Conservation (phyloP, 441 rosid species). For the Jatropha podagrica region DNA sequence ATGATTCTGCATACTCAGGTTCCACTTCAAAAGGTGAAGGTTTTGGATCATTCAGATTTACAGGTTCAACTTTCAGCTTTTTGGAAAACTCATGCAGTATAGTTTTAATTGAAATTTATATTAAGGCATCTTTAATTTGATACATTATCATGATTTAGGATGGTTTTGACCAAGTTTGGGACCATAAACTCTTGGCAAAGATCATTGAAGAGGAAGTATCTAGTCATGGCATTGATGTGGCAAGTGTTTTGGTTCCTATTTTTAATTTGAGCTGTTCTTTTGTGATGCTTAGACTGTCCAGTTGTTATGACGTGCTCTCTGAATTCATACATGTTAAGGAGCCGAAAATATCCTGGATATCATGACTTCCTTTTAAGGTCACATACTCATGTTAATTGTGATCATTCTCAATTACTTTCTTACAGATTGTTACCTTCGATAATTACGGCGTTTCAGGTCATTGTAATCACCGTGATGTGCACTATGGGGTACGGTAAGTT, state of each 20-base stretch:
- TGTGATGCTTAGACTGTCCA: not conserved
- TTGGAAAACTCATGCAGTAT: conserved; percentile 2
- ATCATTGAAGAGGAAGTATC: conserved; percentile 60
- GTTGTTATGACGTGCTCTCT: not conserved
- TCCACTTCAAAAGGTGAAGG: conserved; percentile 58
- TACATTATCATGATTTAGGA: conserved; percentile 48
- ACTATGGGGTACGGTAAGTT: conserved; percentile 64
- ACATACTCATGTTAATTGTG: not conserved
- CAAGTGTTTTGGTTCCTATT: conserved; percentile 31
- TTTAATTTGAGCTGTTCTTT: not conserved
- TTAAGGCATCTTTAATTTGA: conserved; percentile 9
- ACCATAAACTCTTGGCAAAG: conserved; percentile 51
- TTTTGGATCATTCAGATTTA: conserved; percentile 63
- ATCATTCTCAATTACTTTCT: conserved; percentile 4
- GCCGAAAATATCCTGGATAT: not conserved
- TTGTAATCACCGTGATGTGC: conserved; percentile 74
- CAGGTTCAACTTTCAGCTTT: conserved; percentile 44
- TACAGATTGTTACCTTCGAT: conserved; percentile 78
- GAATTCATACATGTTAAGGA: not conserved
- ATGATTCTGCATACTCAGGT: conserved; percentile 39
- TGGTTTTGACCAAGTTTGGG: conserved; percentile 76
- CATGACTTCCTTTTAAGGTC: not conserved
- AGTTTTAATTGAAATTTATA: conserved; percentile 9
- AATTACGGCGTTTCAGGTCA: conserved; percentile 80
- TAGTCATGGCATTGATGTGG: conserved; percentile 47